Base-by-base conservation (phyloP, 495 filamentous ascomycete genomes). In the Hypomontagnella submonticulosa region DNA sequence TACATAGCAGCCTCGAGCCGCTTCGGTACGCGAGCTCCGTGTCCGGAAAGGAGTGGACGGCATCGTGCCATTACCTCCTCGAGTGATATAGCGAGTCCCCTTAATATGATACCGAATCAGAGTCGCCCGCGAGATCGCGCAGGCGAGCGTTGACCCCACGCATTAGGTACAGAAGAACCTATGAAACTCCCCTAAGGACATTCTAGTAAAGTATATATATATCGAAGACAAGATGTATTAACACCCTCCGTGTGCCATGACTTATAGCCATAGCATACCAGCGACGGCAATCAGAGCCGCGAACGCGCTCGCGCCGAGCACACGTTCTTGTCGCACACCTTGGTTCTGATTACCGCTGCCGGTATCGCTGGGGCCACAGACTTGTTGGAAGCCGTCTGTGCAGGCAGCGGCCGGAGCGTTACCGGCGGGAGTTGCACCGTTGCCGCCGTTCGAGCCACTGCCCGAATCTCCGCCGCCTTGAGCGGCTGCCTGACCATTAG, bases 241-340 rank as follows among this genome's bases (percentile, higher is more conserved):
- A 2, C n/a, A 38, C 18, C 32, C 16, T 44, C 10, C n/a, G 10
- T 15, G 4, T 37, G 37, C 15, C 23, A 16, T 46, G 9, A 34
- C 23, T 37, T 68, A 84, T 36, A 83, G 58, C 59, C 77, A 71
- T 19, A 84, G 70, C 72, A 81, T 76, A 7, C 70, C 81, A 11
- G 73, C 79, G 30, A 84, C 71, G 9, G 79, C 82, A 12, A 84
- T 57, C 3, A 83, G 70, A 32, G 77, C 81, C n/a, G 82, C 82
- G 56, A 84, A 79, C 5, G 81, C 71, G 46, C 81, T 83, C 4
- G 77, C 76, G 10, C 79, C 78, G 16, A 81, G 50, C 2, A 69
- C 74, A 44, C 73, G 70, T 32, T 83, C 80, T 53, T 72, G 76
- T 5, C 73, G 71, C 0, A 48, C 70, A 13, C 73, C 77, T 15